Evolutionary conservation across 75 land plant species (phyloP).

Genomic region (Cunninghamia lanceolata): DNA sequence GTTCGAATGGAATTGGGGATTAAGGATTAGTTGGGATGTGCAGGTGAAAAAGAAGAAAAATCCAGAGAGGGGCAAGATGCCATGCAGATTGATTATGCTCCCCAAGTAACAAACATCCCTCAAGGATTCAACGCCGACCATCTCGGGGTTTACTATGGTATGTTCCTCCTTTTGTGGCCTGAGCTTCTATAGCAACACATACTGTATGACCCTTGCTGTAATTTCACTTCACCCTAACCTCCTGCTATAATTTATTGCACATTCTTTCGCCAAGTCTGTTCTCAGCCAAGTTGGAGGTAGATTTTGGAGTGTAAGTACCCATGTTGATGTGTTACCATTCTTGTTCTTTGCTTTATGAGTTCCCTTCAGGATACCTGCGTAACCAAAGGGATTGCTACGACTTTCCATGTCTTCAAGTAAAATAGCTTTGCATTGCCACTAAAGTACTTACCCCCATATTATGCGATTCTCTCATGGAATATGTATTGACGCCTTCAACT

Average conservation of each 20-base stretch:
- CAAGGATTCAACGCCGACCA: constrained; percentile 64
- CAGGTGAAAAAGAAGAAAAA: constrained; percentile 11
- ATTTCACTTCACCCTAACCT: not conserved
- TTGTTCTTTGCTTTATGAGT: not conserved
- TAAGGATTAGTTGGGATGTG: not conserved
- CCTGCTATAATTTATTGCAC: not conserved
- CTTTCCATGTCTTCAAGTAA: not conserved
- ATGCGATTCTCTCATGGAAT: no score
- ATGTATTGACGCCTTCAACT: no score
- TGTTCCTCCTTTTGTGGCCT: not conserved
- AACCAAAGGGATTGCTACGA: not conserved
- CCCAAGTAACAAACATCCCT: constrained; percentile 1
- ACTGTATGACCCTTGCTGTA: not conserved
- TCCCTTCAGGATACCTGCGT: not conserved
- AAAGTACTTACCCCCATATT: no score
- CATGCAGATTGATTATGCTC: constrained; percentile 39
- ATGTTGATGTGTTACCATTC: not conserved
- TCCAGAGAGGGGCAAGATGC: constrained; percentile 31
- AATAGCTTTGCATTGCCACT: not conserved
- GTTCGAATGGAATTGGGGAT: not conserved
- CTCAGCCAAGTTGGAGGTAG: not conserved
- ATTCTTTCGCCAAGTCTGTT: not conserved
- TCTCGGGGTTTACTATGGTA: constrained; percentile 80
- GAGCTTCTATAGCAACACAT: not conserved
- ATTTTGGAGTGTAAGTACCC: not conserved